Conservation (phyloP, 306 rosid genomes). For the Potentilla sterilis region DNA sequence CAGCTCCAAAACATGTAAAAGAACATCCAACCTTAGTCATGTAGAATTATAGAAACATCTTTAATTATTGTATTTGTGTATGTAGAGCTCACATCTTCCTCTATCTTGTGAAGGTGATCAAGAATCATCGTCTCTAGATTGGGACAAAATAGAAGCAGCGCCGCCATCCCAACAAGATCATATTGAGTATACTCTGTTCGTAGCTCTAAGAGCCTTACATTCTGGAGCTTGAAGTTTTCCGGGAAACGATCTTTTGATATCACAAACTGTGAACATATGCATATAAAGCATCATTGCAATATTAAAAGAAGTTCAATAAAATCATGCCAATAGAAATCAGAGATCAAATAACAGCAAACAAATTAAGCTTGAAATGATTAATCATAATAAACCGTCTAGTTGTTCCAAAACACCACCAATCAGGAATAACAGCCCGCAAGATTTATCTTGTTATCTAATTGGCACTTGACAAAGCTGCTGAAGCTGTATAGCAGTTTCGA, state of each 20-base stretch:
- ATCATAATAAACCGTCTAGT: not conserved
- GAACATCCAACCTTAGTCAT: not conserved
- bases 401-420: not conserved
- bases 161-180: constrained; percentile 12
- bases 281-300: not conserved
- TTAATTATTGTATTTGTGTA: not conserved
- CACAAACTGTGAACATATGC: not conserved
- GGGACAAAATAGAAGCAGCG: constrained; percentile 4
- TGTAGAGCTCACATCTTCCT: constrained; percentile 9
- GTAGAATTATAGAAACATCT: not conserved
- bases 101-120: not conserved
- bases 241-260: not conserved
- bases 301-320: not conserved
- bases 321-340: not conserved
- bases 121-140: constrained; percentile 14
- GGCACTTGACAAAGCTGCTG: not conserved
- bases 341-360: not conserved
- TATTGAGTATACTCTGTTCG: constrained; percentile 10
- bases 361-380: not conserved
- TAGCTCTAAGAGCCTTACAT: constrained; percentile 4
- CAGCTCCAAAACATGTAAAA: not conserved
- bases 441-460: not conserved
- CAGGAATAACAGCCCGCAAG: not conserved
- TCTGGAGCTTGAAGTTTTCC: not conserved
- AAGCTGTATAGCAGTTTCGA: not conserved